Base-by-base conservation (phyloP, 2,329 filamentous ascomycete genomes). In the Penicillium sp. region DNA sequence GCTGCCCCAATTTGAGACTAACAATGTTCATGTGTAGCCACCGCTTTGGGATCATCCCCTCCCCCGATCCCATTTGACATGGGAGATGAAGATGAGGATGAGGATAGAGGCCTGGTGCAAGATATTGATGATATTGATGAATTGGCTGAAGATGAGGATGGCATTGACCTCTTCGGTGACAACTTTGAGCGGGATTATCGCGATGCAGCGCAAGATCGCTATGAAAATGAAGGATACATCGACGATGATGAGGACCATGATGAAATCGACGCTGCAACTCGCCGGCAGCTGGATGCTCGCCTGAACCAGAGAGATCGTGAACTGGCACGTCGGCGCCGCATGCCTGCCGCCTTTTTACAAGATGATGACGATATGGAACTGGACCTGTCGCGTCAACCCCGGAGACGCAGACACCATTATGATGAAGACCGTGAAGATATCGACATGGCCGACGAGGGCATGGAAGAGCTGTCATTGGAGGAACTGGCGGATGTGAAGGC, bases 381-480 rank as follows among this genome's bases (percentile, higher is more conserved):
- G 59, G 92, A 97, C 69, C 81, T 97, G 22, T 91, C 91, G 22
- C 86, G 88, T 26, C 91, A 96, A 73, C 91, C 90, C 22, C 87
- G 92, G 52, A 86, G 93, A 62, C 87, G 90, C 50, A 86, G 94
- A 64, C 90, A 94, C 74, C 85, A 89, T 65, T 99, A 97, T 69
- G 94, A 99, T 62, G 95, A 99, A 75, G 91, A 96, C 38, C 87
- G 88, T 12, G 92, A 97, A 62, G 92, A 96, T 63, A 81, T 87
- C 66, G 88, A 92, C 59, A 91, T 96, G 86, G 90, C 88, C 56
- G 90, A 88, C 45, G 91, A 97, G 69, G 91, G 96, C 61, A 93
- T 97, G 89, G 90, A 95, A 61, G 93, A 97, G 73, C 83, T 99
- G 19, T 92, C 92, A 1, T 83, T 97, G 0, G 93, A 97, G 75